Evolutionary conservation across 805 yeast genomes (phyloP), one percentile per base, ranked within the genome.

Genomic region (Schwanniomyces yamadae): DNA sequence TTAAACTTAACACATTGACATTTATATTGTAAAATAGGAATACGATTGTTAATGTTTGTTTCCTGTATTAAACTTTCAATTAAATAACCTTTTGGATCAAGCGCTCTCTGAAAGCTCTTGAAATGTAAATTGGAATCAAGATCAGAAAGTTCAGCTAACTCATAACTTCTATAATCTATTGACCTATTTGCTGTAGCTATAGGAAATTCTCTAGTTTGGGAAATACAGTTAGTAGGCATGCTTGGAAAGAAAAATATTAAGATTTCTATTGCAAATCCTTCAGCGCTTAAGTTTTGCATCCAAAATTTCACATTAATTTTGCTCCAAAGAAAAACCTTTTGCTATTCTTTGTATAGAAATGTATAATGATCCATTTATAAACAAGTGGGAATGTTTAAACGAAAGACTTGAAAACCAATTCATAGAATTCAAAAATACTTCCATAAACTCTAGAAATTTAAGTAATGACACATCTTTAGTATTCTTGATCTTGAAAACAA

Each of bases 401-500:
- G 35, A 28, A 4, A 20, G 17, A 11, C 26, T 25, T 13, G 20
- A 14, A 3, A 17, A 27, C 6, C 9, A 20, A 4, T 35, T 48
- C 23, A 42, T 42, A 21, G 23, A 26, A n/a, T 34, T 26, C n/a
- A 15, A 15, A 6, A 10, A 17, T n/a, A 25, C 6, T 17, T 25
- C 31, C 8, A 26, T 30, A 11, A 17, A 15, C 14, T 17, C 34
- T 21, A 29, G 29, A 20, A 17, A 34, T 7, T 19, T 26, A 13
- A 17, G 35, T 18, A 27, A 18, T 18, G 43, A 42, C 18, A 42
- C 46, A 3, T 30, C 44, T 3, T 25, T 45, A 17, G 25, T 40
- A 9, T 49, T 36, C 32, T 27, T 49, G 16, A 27, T 49, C 3
- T 17, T 49, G 7, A 28, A 41, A 12, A 33, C 43, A n/a, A 34